Evolutionary conservation across 257 asterid genomes (phyloP), one percentile per base, ranked within the genome.

Genomic region (Marsdenia floribunda): DNA sequence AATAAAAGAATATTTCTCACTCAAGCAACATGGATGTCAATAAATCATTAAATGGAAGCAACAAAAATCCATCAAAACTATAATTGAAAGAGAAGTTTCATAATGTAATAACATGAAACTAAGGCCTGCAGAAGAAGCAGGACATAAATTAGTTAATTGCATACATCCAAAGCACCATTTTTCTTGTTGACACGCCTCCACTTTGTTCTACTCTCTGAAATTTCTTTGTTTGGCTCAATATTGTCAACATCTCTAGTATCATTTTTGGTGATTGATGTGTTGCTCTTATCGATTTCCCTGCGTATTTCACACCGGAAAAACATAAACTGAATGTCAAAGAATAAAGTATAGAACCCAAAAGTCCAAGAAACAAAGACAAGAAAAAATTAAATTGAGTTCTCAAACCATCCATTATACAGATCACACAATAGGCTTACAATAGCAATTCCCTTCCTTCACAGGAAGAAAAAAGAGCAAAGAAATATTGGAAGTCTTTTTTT

Each of bases 141-240:
- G 64, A 68, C 64, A 42, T 16, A 59, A 66, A 60, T 18, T 24
- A 44, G 22, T 21, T 57, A 69, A 37, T 13, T 53, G 66, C 89
- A 59, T 75, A 92, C 98, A 73, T 93, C 90, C 68, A 88, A 66
- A 61, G 77, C 75, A 74, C 68, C 58, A n/a, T 79, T 82, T 76
- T 79, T 81, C 79, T 38, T 70, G 35, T 66, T 76, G 21, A 12
- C 72, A 7, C 40, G 73, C 80, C 77, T 83, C 88, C 81, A 71
- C 79, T 82, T 82, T 78, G 74, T 86, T 80, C 46, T 75, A 76
- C 84, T 84, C 75, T 77, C 54, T 57, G 84, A 76, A 77, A 76
- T 58, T 16, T 70, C 73, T 37, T 74, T 77, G 65, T 76, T 73
- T 57, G 85, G 70, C 76, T n/a, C n/a, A n/a, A n/a, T n/a, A n/a